Evolutionary conservation across 768 basidiomycete species (phyloP).

Genomic region (Macrolepiota albuminosa): DNA sequence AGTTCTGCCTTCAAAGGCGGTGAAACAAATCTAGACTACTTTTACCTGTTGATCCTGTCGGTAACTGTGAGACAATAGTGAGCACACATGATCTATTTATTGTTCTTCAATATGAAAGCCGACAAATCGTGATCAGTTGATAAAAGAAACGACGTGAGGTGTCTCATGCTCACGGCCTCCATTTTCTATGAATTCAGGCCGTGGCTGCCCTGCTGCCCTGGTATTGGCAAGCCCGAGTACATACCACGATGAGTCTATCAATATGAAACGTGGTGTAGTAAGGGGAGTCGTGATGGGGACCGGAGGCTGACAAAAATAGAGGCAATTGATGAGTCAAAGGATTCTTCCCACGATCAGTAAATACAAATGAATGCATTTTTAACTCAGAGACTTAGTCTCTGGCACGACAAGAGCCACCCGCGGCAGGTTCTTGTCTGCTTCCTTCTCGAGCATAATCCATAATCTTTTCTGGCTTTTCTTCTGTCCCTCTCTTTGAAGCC

Average conservation of each 20-base stretch:
- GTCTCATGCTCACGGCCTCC: no score
- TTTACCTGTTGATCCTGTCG: not conserved
- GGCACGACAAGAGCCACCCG: not conserved
- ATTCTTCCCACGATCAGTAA: slow-evolving; percentile 1
- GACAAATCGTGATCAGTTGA: not conserved
- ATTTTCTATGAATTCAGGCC: not conserved
- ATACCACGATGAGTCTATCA: no score
- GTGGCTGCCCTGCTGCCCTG: no score
- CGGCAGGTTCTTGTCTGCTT: not conserved
- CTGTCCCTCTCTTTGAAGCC: not conserved
- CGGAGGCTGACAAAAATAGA: not conserved
- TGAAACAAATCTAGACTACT: not conserved
- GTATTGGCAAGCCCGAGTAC: no score
- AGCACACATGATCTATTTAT: not conserved
- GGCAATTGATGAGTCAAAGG: not conserved
- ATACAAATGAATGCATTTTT: not conserved
- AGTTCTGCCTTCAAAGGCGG: no score
- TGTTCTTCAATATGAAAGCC: not conserved
- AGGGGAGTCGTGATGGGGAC: no score
- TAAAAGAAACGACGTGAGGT: not conserved
- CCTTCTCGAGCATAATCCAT: not conserved
- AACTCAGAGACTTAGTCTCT: not conserved
- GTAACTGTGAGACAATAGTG: not conserved
- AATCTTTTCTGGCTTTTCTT: not conserved
- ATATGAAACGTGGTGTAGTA: not conserved